A percentile compares a stretch with the other conserved stretches of the same genome.
Evolutionary conservation across 805 yeast species (phyloP).

Genomic region (Saturnispora ahearnii): DNA sequence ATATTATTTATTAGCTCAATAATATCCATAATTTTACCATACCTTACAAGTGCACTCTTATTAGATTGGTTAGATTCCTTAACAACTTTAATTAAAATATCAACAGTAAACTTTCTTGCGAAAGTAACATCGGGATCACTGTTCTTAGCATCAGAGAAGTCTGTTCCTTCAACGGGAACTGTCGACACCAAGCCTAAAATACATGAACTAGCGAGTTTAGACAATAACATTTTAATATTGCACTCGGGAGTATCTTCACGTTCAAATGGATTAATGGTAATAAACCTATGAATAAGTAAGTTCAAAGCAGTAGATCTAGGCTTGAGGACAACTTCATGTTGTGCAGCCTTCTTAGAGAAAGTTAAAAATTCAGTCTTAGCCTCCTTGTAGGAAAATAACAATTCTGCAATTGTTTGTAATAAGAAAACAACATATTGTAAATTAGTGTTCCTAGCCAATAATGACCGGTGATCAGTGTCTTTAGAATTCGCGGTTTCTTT

Average conservation of each 20-base stretch:
- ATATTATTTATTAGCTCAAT: slow-evolving; percentile 39
- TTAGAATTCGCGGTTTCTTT: slow-evolving; percentile 14
- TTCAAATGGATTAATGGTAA: slow-evolving; percentile 44
- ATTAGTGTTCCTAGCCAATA: slow-evolving; percentile 39
- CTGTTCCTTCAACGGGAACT: slow-evolving; percentile 41
- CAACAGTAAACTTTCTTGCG: slow-evolving; percentile 66
- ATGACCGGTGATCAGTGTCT: slow-evolving; percentile 17
- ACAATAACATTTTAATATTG: slow-evolving; percentile 47
- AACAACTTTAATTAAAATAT: slow-evolving; percentile 53
- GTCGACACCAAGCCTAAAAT: slow-evolving; percentile 57
- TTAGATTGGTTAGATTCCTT: slow-evolving; percentile 38
- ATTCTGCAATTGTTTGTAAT: slow-evolving; percentile 58
- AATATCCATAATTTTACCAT: slow-evolving; percentile 46
- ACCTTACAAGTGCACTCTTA: slow-evolving; percentile 34
- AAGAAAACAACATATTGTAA: slow-evolving; percentile 63
- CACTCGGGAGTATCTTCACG: slow-evolving; percentile 27
- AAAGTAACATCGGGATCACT: slow-evolving; percentile 64
- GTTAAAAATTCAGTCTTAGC: slow-evolving; percentile 77
- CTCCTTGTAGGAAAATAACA: slow-evolving; percentile 68
- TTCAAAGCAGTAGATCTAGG: slow-evolving; percentile 75
- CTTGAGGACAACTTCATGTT: slow-evolving; percentile 34
- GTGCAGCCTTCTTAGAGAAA: slow-evolving; percentile 48
- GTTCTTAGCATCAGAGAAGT: slow-evolving; percentile 35
- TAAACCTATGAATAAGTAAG: slow-evolving; percentile 63
- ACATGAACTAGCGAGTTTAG: slow-evolving; percentile 53